Conservation (phyloP, 1,284 basidiomycete genomes). For the Schizopora paradoxa region DNA sequence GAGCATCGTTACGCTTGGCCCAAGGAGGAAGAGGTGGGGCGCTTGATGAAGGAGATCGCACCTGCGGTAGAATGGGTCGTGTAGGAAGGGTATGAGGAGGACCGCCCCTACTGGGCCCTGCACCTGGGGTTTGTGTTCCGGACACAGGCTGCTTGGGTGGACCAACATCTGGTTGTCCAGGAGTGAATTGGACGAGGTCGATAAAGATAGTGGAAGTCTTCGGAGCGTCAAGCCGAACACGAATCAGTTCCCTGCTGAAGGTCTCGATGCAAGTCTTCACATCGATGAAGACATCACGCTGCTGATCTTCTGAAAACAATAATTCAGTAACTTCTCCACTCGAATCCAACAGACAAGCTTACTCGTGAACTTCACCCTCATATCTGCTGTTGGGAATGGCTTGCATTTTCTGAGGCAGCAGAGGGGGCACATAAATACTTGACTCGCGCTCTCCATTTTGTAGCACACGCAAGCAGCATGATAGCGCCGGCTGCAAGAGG, state of each 20-base stretch:
- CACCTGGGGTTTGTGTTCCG: not conserved
- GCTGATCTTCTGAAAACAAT: slow-evolving; percentile 33
- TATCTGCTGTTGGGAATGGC: slow-evolving; percentile 63
- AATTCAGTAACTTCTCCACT: not conserved
- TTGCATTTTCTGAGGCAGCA: slow-evolving; percentile 69
- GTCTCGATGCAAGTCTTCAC: slow-evolving; percentile 66
- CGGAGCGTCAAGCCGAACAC: slow-evolving; percentile 58
- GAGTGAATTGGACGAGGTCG: slow-evolving; percentile 61
- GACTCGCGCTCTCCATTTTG: slow-evolving; percentile 35
- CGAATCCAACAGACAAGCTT: slow-evolving; percentile 26
- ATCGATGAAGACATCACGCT: slow-evolving; percentile 55
- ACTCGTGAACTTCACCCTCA: slow-evolving; percentile 65
- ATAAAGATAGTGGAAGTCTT: slow-evolving; percentile 65
- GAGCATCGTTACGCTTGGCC: slow-evolving; percentile 26
- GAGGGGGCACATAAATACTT: slow-evolving; percentile 59
- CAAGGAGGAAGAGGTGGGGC: slow-evolving; percentile 63
- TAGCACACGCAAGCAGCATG: slow-evolving; percentile 75
- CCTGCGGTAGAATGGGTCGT: slow-evolving; percentile 30
- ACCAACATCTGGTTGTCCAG: slow-evolving; percentile 39
- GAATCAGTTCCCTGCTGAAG: slow-evolving; percentile 65
- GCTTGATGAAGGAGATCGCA: slow-evolving; percentile 29
- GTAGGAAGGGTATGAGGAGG: slow-evolving; percentile 32
- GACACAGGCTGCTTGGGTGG: slow-evolving; percentile 5
- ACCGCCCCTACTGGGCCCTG: slow-evolving; percentile 18
- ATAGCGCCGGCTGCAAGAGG: slow-evolving; percentile 56